Conservation (phyloP, 371 early-diverging fungal genomes). For the Mucor piriformis region DNA sequence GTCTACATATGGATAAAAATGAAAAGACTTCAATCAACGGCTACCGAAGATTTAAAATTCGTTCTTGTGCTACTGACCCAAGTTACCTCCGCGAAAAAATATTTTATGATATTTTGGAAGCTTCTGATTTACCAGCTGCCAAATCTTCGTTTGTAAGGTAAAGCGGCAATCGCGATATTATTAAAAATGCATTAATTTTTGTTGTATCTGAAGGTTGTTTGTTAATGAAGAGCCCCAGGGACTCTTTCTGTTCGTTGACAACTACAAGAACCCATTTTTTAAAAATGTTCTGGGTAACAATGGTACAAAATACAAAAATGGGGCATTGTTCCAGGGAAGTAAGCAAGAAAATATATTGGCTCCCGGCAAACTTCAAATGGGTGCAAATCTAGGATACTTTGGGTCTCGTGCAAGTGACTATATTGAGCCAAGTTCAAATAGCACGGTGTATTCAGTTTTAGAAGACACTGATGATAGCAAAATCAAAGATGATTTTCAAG, state of each 20-base stretch:
- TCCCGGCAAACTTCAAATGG: conserved; percentile 9
- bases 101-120: conserved; percentile 50
- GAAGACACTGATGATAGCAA: conserved; percentile 10
- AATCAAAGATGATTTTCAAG: conserved; percentile 22
- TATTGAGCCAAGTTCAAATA: not conserved
- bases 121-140: conserved; percentile 46
- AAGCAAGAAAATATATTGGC: conserved; percentile 41
- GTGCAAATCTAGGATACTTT: conserved; percentile 36
- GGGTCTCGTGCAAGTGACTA: conserved; percentile 26
- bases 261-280: conserved; percentile 40
- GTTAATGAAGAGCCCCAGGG: conserved; percentile 48
- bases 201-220: conserved; percentile 30
- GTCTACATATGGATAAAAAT: conserved; percentile 22
- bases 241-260: conserved; percentile 47
- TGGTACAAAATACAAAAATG: conserved; percentile 16
- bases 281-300: conserved; percentile 26
- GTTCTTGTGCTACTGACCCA: conserved; percentile 47
- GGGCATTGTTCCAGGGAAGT: conserved; percentile 34
- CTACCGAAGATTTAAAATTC: conserved; percentile 38
- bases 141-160: conserved; percentile 46
- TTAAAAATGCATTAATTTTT: not conserved
- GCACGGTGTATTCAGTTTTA: conserved; percentile 25
- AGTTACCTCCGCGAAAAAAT: conserved; percentile 58
- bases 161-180: no score
- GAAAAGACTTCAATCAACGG: conserved; percentile 20